phyloP scores from a whole-genome alignment of 208 protist species.

The Leptomonas seymouri region DNA sequence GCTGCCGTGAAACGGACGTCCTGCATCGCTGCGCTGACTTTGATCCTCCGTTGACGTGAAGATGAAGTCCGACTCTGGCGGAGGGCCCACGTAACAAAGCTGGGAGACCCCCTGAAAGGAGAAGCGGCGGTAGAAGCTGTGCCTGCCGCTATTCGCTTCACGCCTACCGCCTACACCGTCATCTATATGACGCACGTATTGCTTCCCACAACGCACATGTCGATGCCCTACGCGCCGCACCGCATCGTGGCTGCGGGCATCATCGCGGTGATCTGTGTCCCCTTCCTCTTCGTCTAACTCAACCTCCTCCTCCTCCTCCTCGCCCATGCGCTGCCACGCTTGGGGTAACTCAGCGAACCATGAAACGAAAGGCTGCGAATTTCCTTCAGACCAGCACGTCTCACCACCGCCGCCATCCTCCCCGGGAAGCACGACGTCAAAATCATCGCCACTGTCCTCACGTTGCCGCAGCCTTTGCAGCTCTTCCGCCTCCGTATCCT shows the following conservation, averaged over 20 bases:
- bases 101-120: background rate
- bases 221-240: background rate
- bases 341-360: conserved; percentile 1
- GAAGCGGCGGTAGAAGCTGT: background rate
- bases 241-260: no score
- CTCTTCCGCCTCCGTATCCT: background rate
- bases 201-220: background rate
- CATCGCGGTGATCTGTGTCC: background rate
- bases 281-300: conserved; percentile 5
- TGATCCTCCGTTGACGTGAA: conserved; percentile 8
- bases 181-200: background rate
- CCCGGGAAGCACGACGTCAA: background rate
- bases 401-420: background rate
- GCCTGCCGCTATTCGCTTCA: background rate
- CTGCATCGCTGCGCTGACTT: background rate
- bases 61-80: background rate
- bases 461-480: background rate
- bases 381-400: background rate
- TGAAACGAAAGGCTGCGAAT: background rate
- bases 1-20: background rate
- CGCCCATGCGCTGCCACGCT: background rate
- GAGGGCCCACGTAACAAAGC: background rate
- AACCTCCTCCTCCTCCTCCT: background rate
- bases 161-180: background rate
- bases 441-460: background rate